These are phyloP conservation scores for Coemansia sp. DNA, from an alignment of 192 early-diverging fungal species.

Conservation along the genomic window DNA sequence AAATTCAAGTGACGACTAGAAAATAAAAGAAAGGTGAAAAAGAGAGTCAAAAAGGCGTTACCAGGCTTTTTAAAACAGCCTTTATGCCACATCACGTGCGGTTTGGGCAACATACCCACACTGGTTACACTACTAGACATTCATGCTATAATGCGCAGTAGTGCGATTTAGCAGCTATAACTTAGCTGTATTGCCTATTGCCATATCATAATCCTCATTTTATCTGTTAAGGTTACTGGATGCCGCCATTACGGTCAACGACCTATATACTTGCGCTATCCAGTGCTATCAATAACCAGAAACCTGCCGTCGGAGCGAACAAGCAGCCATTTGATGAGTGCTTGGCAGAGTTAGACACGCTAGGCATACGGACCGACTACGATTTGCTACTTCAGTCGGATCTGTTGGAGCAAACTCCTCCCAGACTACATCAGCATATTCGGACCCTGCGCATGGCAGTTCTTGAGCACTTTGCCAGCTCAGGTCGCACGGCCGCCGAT, in stretches of 20 bases:
- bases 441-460: slow-evolving; percentile 34
- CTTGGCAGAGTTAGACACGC: slow-evolving; percentile 23
- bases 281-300: neutral
- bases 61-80: neutral
- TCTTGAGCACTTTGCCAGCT: slow-evolving; percentile 32
- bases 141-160: neutral
- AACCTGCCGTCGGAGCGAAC: neutral
- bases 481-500: slow-evolving; percentile 25
- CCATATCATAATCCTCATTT: neutral
- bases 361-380: slow-evolving; percentile 43
- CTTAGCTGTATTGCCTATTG: too few species aligned
- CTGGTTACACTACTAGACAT: neutral
- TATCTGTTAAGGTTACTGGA: neutral
- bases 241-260: slow-evolving; percentile 33
- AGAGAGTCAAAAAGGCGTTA: neutral
- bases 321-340: slow-evolving; percentile 14
- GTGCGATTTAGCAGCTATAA: too few species aligned
- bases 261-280: slow-evolving; percentile 25
- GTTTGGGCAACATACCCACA: neutral
- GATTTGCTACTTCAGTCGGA: slow-evolving; percentile 46
- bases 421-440: slow-evolving; percentile 28
- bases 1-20: neutral
- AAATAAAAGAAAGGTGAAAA: slow-evolving; percentile 3
- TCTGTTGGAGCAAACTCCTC: slow-evolving; percentile 24
- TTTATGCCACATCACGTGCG: neutral